phyloP scores from a whole-genome alignment of 78 protist genomes.

The Dictyostelium capitatum region DNA sequence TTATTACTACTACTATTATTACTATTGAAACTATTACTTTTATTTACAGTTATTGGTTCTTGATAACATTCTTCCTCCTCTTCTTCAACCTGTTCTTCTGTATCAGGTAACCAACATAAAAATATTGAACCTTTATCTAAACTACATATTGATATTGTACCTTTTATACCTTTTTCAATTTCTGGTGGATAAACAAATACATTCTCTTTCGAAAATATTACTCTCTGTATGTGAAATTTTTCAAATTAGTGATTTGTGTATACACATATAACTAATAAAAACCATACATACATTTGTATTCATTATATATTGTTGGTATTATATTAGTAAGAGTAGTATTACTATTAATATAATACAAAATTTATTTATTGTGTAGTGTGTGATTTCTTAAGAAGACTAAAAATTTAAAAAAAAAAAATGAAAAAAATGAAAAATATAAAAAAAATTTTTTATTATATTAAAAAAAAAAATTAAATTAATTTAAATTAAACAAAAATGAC shows the following conservation, averaged over 20 bases:
- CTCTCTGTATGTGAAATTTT: neutral
- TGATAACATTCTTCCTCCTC: neutral
- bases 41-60: conserved; percentile 14
- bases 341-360: no score
- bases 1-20: neutral
- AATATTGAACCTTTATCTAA: conserved; percentile 41
- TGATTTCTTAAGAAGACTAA: no score
- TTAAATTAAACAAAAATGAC: no score
- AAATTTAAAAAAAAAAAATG: no score
- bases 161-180: conserved; percentile 71
- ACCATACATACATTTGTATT: neutral
- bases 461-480: no score
- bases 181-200: conserved; percentile 72
- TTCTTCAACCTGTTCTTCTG: neutral
- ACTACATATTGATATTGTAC: conserved; percentile 36
- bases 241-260: neutral
- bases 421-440: no score
- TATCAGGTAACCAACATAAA: conserved; percentile 39
- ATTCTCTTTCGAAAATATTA: conserved; percentile 56
- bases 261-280: neutral
- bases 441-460: no score
- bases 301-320: neutral
- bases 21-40: neutral
- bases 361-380: no score
- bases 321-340: no score